These are phyloP conservation scores for Mallotus nudiflorus DNA, from an alignment of 345 rosid species.

Conservation along the genomic window DNA sequence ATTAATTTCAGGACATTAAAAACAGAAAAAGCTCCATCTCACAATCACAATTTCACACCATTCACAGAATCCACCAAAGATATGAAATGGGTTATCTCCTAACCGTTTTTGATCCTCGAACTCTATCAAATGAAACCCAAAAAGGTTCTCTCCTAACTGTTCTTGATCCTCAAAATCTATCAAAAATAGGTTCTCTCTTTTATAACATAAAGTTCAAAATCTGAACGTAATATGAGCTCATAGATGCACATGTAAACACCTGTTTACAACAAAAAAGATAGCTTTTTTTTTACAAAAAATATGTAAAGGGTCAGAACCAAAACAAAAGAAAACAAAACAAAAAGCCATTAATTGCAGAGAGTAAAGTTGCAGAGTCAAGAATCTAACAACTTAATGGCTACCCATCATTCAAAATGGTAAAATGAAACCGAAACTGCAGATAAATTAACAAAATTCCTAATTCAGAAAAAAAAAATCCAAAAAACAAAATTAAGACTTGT, in stretches of 20 bases:
- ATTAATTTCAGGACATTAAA: constrained; percentile 13
- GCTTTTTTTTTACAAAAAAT: too few species aligned
- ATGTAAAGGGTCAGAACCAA: background rate
- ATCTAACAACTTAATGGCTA: background rate
- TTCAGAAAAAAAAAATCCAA: background rate
- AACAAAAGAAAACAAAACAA: too few species aligned
- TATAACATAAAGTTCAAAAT: constrained; percentile 18
- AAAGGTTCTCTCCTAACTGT: constrained; percentile 7
- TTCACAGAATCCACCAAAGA: constrained; percentile 16
- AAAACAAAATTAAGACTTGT: background rate
- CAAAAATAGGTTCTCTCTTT: constrained; percentile 4
- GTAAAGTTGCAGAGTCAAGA: constrained; percentile 4
- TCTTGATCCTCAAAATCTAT: constrained; percentile 17
- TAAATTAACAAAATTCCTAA: background rate
- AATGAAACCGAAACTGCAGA: background rate
- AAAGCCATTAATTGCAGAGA: background rate
- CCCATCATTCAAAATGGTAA: background rate
- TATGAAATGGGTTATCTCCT: constrained; percentile 8
- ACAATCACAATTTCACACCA: constrained; percentile 2
- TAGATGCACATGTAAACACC: constrained; percentile 11
- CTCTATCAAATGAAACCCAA: background rate
- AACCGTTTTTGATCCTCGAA: constrained; percentile 19
- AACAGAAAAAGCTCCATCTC: constrained; percentile 13
- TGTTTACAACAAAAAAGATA: constrained; percentile 11
- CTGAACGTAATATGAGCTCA: constrained; percentile 5